These are phyloP conservation scores for Beauveria medogensis DNA, from an alignment of 2,329 filamentous ascomycete genomes.

Conservation along the genomic window DNA sequence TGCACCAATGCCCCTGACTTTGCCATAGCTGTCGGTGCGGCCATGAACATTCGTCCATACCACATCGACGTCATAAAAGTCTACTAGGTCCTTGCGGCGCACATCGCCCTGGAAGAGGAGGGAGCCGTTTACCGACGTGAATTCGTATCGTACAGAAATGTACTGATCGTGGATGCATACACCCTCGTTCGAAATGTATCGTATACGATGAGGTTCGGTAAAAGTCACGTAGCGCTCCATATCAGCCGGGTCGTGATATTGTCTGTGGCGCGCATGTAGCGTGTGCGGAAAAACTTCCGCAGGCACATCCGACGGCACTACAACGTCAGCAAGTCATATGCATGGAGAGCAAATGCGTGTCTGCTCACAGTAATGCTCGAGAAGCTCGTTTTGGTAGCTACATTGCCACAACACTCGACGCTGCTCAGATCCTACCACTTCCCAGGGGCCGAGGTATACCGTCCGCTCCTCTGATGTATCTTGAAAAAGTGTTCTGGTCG, in stretches of 20 bases:
- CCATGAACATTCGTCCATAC: conserved; percentile 43
- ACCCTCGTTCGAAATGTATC: conserved; percentile 39
- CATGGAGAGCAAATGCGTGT: background rate
- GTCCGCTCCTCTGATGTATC: conserved; percentile 40
- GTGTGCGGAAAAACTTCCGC: conserved; percentile 40
- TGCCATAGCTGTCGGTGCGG: conserved; percentile 42
- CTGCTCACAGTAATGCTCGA: conserved; percentile 42
- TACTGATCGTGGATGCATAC: conserved; percentile 40
- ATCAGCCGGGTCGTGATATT: conserved; percentile 40
- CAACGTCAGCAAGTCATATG: conserved; percentile 7
- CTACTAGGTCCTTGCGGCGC: conserved; percentile 38
- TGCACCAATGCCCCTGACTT: conserved; percentile 40
- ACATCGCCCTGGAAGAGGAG: conserved; percentile 42
- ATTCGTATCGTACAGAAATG: conserved; percentile 42
- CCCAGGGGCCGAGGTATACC: conserved; percentile 46
- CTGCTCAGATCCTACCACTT: conserved; percentile 38
- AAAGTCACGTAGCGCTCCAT: conserved; percentile 43
- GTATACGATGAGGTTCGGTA: conserved; percentile 38
- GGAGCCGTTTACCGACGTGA: conserved; percentile 39
- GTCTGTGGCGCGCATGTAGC: conserved; percentile 41
- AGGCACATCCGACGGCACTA: conserved; percentile 38
- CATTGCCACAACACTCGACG: conserved; percentile 46
- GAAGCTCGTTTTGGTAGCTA: conserved; percentile 42
- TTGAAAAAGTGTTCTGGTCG: conserved; percentile 40
- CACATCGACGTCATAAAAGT: conserved; percentile 45